phyloP scores from a whole-genome alignment of 176 grass and related monocot species.

The Aegilops speltoides region DNA sequence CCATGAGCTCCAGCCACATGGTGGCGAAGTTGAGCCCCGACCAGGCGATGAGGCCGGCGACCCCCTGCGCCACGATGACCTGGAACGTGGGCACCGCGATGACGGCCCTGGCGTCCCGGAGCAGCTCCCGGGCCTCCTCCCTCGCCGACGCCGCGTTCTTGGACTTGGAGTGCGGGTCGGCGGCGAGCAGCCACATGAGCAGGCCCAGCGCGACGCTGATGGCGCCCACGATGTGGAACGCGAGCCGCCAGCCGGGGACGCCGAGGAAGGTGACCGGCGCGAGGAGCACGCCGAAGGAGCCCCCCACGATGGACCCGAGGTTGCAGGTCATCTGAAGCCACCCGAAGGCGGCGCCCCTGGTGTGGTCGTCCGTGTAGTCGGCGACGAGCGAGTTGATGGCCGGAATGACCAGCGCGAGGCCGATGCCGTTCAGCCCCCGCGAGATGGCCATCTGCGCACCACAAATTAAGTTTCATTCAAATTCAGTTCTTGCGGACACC shows the following conservation, averaged over 20 bases:
- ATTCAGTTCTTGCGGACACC: not conserved
- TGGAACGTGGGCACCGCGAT: constrained; percentile 65
- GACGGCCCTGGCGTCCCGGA: constrained; percentile 46
- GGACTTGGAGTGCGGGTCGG: constrained; percentile 47
- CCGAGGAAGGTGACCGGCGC: constrained; percentile 60
- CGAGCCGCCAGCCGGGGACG: constrained; percentile 67
- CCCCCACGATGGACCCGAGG: constrained; percentile 60
- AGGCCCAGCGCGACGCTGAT: constrained; percentile 50
- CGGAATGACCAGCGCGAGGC: constrained; percentile 56
- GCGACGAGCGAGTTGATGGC: constrained; percentile 74
- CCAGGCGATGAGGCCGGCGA: constrained; percentile 42
- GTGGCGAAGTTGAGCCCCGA: constrained; percentile 64
- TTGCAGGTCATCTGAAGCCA: constrained; percentile 68
- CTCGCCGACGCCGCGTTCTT: not conserved
- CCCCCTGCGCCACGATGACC: constrained; percentile 70
- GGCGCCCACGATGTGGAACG: constrained; percentile 54
- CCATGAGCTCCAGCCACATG: constrained; percentile 86
- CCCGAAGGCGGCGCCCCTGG: constrained; percentile 62
- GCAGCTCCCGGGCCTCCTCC: constrained; percentile 38
- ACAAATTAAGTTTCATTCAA: not conserved
- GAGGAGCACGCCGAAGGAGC: constrained; percentile 55
- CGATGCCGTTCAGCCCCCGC: constrained; percentile 68
- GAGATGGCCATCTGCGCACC: constrained; percentile 64
- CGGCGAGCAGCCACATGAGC: constrained; percentile 50
- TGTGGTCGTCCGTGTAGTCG: constrained; percentile 70